Conservation (phyloP, 352 stramenopile genomes). For the Thraustochytrium striatum region DNA sequence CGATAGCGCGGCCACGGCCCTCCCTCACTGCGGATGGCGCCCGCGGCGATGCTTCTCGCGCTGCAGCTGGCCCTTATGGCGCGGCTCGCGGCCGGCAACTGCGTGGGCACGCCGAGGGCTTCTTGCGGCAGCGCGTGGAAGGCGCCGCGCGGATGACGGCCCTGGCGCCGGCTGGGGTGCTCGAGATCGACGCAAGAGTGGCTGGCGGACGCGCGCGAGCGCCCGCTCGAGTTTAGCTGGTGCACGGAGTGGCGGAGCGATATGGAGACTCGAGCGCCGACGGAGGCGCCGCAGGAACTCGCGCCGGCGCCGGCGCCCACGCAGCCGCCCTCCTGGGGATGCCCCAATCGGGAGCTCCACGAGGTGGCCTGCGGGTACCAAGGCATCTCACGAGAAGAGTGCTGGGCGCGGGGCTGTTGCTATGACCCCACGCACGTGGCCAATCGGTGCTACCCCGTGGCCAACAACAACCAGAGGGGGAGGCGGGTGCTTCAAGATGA, state of each 20-base stretch:
- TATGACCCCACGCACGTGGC: constrained; percentile 8
- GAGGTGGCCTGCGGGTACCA: neutral
- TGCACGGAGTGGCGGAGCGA: neutral
- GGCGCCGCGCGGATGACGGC: no score
- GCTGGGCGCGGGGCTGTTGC: constrained; percentile 28
- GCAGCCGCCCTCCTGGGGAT: neutral
- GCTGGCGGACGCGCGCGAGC: neutral
- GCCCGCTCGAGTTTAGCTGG: neutral
- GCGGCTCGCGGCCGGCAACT: no score
- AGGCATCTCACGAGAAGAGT: constrained; percentile 8
- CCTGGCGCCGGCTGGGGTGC: no score
- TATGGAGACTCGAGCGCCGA: neutral
- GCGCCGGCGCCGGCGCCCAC: neutral
- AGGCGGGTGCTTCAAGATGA: neutral
- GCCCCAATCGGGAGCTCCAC: constrained; percentile 2
- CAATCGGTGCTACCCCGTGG: neutral
- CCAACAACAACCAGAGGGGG: neutral
- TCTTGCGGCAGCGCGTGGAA: no score
- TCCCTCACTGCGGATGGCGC: no score
- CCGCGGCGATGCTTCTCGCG: no score
- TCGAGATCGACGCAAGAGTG: neutral
- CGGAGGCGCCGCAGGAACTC: neutral
- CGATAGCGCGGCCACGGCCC: no score
- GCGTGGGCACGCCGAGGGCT: no score
- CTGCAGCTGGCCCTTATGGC: no score